Evolutionary conservation across 352 stramenopile genomes (phyloP).

Genomic region (Blastocystis sp.): DNA sequence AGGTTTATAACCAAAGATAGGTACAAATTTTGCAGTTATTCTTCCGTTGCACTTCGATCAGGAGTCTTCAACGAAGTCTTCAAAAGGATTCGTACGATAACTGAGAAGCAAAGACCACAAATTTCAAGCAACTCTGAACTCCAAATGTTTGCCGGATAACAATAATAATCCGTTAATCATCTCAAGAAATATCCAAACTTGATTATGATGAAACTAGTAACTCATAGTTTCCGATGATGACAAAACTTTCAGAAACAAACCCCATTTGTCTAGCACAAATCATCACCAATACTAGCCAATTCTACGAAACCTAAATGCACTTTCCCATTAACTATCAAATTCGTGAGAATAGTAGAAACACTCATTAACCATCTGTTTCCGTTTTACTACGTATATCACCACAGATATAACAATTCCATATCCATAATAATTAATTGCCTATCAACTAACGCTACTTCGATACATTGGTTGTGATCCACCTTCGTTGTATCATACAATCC

Average conservation of each 20-base stretch:
- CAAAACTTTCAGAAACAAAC: not conserved
- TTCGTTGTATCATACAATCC: no score
- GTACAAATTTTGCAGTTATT: not conserved
- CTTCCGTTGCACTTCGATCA: not conserved
- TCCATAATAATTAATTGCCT: no score
- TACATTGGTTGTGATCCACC: no score
- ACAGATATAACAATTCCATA: no score
- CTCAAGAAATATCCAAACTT: not conserved
- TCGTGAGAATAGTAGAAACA: no score
- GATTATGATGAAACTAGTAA: not conserved
- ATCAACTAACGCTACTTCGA: no score
- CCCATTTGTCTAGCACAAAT: not conserved
- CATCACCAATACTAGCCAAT: not conserved
- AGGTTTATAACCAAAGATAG: not conserved
- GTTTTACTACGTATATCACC: no score
- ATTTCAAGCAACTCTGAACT: not conserved
- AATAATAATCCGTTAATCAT: not conserved
- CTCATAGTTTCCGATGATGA: not conserved
- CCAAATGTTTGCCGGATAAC: slow-evolving; percentile 1
- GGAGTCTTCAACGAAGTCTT: not conserved
- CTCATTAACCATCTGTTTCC: no score
- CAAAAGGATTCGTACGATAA: not conserved
- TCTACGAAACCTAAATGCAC: not conserved
- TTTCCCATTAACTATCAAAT: no score
- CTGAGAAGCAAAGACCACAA: not conserved